Evolutionary conservation across 2,329 filamentous ascomycete species (phyloP), one percentile per base, ranked within the genome.

Genomic region (Hypomyces rosellus): DNA sequence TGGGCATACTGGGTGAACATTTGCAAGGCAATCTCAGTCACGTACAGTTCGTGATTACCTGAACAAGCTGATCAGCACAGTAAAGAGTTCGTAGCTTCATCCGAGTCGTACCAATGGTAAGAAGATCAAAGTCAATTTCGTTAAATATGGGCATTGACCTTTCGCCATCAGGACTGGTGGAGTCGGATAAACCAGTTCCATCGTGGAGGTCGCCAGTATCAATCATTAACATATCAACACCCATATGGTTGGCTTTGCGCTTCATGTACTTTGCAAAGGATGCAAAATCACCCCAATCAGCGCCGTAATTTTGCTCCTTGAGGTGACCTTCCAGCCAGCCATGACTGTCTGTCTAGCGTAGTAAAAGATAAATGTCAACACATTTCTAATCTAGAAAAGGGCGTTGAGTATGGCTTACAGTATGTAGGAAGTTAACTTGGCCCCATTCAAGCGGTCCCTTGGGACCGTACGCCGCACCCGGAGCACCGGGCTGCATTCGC

Each of bases 151-250:
- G 64, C 58, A 73, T 78, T 1, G 78, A 79, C 18, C 80, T 55
- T 37, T 71, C 65, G 40, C 80, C 82, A 54, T 84, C 82, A 2
- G 75, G 74, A 1, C 62, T 67, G 0, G 81, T 84, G 5, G 76
- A 77, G 61, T 86, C 82, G 40, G 76, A 80, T 41, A 85, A 65
- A 1, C 82, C 82, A 30, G 78, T 78, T 2, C 83, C 82, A 54
- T 86, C 82, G 59, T 85, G 82, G n/a, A 85, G 66, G 61, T 86
- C 82, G 16, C 80, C 81, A 40, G 80, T 83, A 58, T 85, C 81
- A 45, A 84, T 65, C 12, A 85, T 63, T 43, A 84, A 67, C 51
- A 84, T 59, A 56, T 85, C 82, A 5, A 84, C 81, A 9, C 75
- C 74, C 55, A 82, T 69, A 11, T 74, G 69, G 18, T 69, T 67